These are phyloP conservation scores for Salix purpurea DNA, from an alignment of 345 rosid species.

Conservation along the genomic window DNA sequence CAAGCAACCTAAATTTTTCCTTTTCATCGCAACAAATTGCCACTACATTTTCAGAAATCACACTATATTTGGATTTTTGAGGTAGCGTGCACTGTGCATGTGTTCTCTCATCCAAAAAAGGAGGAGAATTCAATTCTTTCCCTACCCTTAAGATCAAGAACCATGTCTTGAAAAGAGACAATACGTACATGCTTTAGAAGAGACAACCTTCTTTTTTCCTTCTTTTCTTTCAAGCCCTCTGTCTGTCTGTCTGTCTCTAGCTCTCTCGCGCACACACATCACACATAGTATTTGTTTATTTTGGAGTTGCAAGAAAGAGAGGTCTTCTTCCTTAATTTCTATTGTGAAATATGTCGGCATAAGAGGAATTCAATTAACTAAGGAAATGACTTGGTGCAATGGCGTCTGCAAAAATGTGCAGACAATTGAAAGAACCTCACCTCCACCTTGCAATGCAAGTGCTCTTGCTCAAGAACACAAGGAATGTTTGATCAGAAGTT, in stretches of 20 bases:
- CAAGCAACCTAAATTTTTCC: constrained; percentile 43
- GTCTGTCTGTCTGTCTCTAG: background rate
- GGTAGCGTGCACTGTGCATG: background rate
- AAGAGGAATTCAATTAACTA: constrained; percentile 11
- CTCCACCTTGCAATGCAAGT: constrained; percentile 21
- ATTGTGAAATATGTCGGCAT: constrained; percentile 30
- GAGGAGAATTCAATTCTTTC: constrained; percentile 53
- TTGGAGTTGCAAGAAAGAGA: constrained; percentile 27
- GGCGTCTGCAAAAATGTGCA: constrained; percentile 59
- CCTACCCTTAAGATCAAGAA: constrained; percentile 41
- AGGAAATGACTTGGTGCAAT: constrained; percentile 87
- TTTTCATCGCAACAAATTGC: background rate
- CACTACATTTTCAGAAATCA: background rate
- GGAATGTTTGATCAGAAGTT: constrained; percentile 38
- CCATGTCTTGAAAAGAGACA: constrained; percentile 16
- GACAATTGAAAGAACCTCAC: constrained; percentile 48
- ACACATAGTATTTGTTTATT: constrained; percentile 27
- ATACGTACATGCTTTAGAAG: constrained; percentile 33
- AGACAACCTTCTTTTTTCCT: constrained; percentile 43
- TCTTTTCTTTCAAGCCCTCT: constrained; percentile 12
- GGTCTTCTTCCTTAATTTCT: constrained; percentile 3
- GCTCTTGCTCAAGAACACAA: constrained; percentile 26
- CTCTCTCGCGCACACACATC: background rate
- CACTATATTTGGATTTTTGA: constrained; percentile 15
- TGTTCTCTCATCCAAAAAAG: constrained; percentile 16